Evolutionary conservation across 495 filamentous ascomycete genomes (phyloP).

Genomic region (Recurvomyces mirabilis): DNA sequence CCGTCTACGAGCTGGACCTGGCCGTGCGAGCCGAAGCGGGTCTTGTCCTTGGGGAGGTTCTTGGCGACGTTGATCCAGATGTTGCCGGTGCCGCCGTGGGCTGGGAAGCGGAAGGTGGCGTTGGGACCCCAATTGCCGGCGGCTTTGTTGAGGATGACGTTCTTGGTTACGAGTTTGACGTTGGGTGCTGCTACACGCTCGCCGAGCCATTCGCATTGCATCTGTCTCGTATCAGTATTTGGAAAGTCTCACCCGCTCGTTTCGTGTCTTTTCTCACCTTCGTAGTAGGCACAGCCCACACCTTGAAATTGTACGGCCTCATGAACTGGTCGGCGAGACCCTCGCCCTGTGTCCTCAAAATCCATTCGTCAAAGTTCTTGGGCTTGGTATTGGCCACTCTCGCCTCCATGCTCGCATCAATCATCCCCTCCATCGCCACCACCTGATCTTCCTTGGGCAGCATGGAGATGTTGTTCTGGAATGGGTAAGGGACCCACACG

Average conservation of each 20-base stretch:
- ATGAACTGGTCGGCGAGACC: slow-evolving; percentile 96
- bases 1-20: slow-evolving; percentile 77
- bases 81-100: slow-evolving; percentile 86
- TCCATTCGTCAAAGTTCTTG: slow-evolving; percentile 97
- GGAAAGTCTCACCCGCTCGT: background rate
- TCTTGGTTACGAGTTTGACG: slow-evolving; percentile 87
- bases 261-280: slow-evolving; percentile 50
- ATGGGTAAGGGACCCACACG: slow-evolving; percentile 95
- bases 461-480: slow-evolving; percentile 99
- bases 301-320: slow-evolving; percentile 99
- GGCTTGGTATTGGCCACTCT: slow-evolving; percentile 84
- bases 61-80: slow-evolving; percentile 98
- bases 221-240: slow-evolving; percentile 42
- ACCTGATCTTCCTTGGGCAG: slow-evolving; percentile 95
- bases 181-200: slow-evolving; percentile 97
- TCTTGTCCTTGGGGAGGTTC: slow-evolving; percentile 86
- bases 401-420: slow-evolving; percentile 80
- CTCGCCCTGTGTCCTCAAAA: slow-evolving; percentile 78
- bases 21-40: slow-evolving; percentile 74
- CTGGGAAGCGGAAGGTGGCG: slow-evolving; percentile 96
- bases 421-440: slow-evolving; percentile 89
- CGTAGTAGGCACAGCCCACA: slow-evolving; percentile 96
- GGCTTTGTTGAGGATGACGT: slow-evolving; percentile 90
- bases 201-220: slow-evolving; percentile 99
- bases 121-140: slow-evolving; percentile 98